Evolutionary conservation across 257 asterid species (phyloP).

Genomic region (Fraxinus anomala): DNA sequence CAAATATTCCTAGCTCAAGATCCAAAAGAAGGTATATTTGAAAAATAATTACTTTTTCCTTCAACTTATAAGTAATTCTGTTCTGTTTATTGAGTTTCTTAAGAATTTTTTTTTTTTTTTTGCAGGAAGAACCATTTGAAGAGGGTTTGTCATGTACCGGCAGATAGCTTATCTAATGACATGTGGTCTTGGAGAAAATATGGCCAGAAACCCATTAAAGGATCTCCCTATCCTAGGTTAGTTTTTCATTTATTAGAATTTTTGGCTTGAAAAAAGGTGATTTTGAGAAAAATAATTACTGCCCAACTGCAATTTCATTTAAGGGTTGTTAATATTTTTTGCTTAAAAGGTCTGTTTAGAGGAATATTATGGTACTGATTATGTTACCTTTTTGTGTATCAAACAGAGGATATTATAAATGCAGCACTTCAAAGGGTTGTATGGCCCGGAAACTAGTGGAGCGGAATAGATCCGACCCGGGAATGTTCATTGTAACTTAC

Average conservation of each 20-base stretch:
- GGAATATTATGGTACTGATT: slow-evolving; percentile 5
- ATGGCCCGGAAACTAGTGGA: slow-evolving; percentile 96
- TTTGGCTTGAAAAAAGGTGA: background rate
- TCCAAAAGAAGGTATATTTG: slow-evolving; percentile 72
- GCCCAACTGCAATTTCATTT: background rate
- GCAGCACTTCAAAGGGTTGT: slow-evolving; percentile 94
- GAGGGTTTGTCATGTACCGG: slow-evolving; percentile 76
- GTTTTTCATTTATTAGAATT: background rate
- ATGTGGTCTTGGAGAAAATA: slow-evolving; percentile 98
- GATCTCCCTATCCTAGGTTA: slow-evolving; percentile 93
- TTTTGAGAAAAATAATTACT: background rate
- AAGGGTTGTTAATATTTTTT: background rate
- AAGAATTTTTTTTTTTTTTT: background rate
- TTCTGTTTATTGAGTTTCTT: slow-evolving; percentile 19
- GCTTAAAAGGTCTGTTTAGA: background rate
- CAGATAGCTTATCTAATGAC: slow-evolving; percentile 79
- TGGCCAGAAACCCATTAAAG: slow-evolving; percentile 95
- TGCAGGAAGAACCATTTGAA: slow-evolving; percentile 73
- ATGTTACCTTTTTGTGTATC: background rate
- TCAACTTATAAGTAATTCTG: background rate
- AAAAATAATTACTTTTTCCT: background rate
- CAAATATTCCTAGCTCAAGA: slow-evolving; percentile 52
- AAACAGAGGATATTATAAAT: slow-evolving; percentile 87
- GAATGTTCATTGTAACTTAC: slow-evolving; percentile 80
- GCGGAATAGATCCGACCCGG: slow-evolving; percentile 92